Percentiles rank a stretch among this genome's conserved stretches.
Evolutionary conservation across 106 monocot genomes (phyloP).

Genomic region (Phalaenopsis aphrodite): DNA sequence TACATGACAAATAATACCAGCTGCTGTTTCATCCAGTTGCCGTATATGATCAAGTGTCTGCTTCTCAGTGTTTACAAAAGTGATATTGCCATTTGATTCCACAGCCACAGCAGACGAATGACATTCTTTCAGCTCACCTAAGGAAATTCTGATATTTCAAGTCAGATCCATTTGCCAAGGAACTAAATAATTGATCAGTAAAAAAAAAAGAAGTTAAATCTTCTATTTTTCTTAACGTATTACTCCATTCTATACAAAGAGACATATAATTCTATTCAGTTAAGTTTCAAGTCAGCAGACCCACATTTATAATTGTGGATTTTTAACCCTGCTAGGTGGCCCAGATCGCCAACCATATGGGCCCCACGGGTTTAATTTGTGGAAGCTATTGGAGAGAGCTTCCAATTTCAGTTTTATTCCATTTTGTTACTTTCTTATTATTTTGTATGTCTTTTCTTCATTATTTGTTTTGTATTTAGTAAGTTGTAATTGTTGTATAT

Average conservation of each 20-base stretch:
- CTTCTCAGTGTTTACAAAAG: conserved; percentile 28
- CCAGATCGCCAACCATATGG: no score
- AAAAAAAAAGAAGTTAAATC: background rate
- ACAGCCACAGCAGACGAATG: conserved; percentile 24
- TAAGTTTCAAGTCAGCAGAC: background rate
- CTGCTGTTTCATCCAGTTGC: conserved; percentile 50
- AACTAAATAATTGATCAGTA: background rate
- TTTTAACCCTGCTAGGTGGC: no score
- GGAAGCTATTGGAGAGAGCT: no score
- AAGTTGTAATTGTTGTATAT: no score
- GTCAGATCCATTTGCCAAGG: background rate
- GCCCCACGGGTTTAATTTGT: no score
- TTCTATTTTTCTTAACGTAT: background rate
- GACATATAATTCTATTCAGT: background rate
- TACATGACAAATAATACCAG: conserved; percentile 56
- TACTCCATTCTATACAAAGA: background rate
- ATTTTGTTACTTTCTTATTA: no score
- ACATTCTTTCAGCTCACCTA: conserved; percentile 47
- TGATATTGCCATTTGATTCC: conserved; percentile 15
- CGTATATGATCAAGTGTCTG: conserved; percentile 46
- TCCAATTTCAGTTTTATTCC: no score
- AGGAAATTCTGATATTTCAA: conserved; percentile 4
- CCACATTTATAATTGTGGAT: no score
- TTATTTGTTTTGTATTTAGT: no score
- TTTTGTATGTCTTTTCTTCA: no score